These are phyloP conservation scores for Pyrenula massariospora DNA, from an alignment of 495 filamentous ascomycete species.

Conservation along the genomic window DNA sequence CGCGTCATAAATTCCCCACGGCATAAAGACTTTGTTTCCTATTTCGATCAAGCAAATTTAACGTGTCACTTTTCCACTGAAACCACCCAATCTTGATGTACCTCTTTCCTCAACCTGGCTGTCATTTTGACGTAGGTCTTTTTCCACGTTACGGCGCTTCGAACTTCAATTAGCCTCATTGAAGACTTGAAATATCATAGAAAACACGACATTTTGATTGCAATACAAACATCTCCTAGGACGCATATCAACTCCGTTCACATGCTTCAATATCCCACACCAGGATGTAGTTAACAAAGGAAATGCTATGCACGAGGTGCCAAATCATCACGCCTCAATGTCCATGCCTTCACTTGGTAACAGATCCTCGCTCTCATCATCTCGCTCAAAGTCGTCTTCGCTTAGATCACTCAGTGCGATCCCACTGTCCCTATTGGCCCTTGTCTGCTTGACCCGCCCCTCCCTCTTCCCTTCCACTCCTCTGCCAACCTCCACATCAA, in stretches of 20 bases:
- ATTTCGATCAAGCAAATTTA: too few relatives aligned
- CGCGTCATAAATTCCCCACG: too few relatives aligned
- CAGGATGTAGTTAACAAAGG: not conserved
- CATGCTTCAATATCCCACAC: not conserved
- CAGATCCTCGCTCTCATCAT: not conserved
- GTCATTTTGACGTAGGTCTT: too few relatives aligned
- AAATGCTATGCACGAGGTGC: not conserved
- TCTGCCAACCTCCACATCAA: constrained; percentile 33
- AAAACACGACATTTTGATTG: too few relatives aligned
- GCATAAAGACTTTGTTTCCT: too few relatives aligned
- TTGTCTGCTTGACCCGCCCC: not conserved
- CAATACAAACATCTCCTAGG: too few relatives aligned
- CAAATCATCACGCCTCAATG: not conserved
- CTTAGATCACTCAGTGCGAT: not conserved
- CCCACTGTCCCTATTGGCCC: not conserved
- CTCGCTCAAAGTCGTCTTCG: not conserved
- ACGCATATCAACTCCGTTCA: not conserved
- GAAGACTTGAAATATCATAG: too few relatives aligned
- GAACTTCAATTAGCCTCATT: too few relatives aligned
- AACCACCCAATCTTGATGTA: too few relatives aligned
- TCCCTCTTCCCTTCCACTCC: constrained; percentile 17
- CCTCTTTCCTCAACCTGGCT: too few relatives aligned
- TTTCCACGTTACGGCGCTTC: too few relatives aligned
- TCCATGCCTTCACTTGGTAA: not conserved
- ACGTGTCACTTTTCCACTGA: too few relatives aligned